Percentiles rank a stretch among this genome's conserved stretches.
Evolutionary conservation across 768 basidiomycete species (phyloP).

Genomic region (Mycena galopus): DNA sequence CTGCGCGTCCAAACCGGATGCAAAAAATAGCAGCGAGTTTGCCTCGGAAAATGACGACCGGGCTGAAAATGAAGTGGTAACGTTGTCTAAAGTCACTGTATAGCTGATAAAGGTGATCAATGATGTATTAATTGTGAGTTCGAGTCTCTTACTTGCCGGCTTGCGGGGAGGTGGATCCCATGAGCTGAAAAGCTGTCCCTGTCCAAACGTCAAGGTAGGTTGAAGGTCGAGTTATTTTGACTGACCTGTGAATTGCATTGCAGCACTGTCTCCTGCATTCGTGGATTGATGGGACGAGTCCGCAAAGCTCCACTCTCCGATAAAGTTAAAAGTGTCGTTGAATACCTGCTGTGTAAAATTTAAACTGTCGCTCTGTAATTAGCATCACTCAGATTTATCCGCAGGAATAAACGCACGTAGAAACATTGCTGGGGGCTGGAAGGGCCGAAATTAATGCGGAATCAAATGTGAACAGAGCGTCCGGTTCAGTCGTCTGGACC

Average conservation of each 20-base stretch:
- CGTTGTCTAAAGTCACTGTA: constrained; percentile 55
- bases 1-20: constrained; percentile 69
- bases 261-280: constrained; percentile 60
- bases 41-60: constrained; percentile 65
- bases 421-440: constrained; percentile 47
- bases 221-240: constrained; percentile 33
- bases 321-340: constrained; percentile 64
- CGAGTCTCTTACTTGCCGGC: constrained; percentile 70
- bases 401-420: constrained; percentile 32
- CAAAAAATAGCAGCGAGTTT: constrained; percentile 72
- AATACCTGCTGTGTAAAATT: constrained; percentile 53
- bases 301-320: constrained; percentile 67
- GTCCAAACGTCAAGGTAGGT: not conserved
- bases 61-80: constrained; percentile 61
- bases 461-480: constrained; percentile 66
- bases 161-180: constrained; percentile 69
- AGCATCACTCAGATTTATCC: not conserved
- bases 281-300: constrained; percentile 45
- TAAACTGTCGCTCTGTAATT: constrained; percentile 40
- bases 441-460: constrained; percentile 63
- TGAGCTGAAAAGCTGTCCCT: constrained; percentile 75
- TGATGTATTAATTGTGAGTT: constrained; percentile 39
- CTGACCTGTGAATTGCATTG: constrained; percentile 62
- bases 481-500: constrained; percentile 52
- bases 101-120: constrained; percentile 26